phyloP scores from a whole-genome alignment of 1,284 basidiomycete species.

The Cryptococcus neoformans region DNA sequence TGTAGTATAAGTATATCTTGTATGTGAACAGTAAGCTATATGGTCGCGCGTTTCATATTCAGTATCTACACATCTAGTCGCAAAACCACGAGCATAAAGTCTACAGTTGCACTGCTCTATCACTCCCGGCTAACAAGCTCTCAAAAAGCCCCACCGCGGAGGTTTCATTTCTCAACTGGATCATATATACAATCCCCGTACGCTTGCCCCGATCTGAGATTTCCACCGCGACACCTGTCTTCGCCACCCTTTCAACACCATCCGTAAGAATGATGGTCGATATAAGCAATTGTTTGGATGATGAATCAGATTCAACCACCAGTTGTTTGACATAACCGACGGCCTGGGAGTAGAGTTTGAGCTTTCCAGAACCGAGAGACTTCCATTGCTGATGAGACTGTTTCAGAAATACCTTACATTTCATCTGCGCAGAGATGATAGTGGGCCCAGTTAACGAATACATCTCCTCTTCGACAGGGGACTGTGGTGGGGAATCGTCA shows the following conservation, averaged over 20 bases:
- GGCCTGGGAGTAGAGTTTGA: slow-evolving; percentile 78
- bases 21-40: too few species aligned
- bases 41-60: too few species aligned
- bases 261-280: slow-evolving; percentile 94
- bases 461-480: slow-evolving; percentile 61
- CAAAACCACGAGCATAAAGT: not conserved
- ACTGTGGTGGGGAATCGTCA: slow-evolving; percentile 71
- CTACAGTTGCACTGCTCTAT: slow-evolving; percentile 54
- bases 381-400: slow-evolving; percentile 98
- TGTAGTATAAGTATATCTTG: too few species aligned
- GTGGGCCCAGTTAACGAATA: slow-evolving; percentile 61
- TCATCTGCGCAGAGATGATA: slow-evolving; percentile 85
- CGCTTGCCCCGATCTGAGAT: slow-evolving; percentile 82
- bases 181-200: slow-evolving; percentile 98
- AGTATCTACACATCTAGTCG: too few species aligned
- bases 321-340: slow-evolving; percentile 92
- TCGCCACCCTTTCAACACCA: slow-evolving; percentile 95
- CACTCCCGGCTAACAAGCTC: slow-evolving; percentile 81
- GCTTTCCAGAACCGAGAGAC: slow-evolving; percentile 78
- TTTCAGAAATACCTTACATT: slow-evolving; percentile 96
- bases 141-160: slow-evolving; percentile 82
- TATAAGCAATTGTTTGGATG: slow-evolving; percentile 69
- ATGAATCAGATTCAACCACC: slow-evolving; percentile 86
- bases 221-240: slow-evolving; percentile 96
- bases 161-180: slow-evolving; percentile 85